Percentiles rank a stretch among this genome's conserved stretches.
These are phyloP conservation scores for Trifolium dubium DNA, from an alignment of 306 rosid species.

Conservation along the genomic window DNA sequence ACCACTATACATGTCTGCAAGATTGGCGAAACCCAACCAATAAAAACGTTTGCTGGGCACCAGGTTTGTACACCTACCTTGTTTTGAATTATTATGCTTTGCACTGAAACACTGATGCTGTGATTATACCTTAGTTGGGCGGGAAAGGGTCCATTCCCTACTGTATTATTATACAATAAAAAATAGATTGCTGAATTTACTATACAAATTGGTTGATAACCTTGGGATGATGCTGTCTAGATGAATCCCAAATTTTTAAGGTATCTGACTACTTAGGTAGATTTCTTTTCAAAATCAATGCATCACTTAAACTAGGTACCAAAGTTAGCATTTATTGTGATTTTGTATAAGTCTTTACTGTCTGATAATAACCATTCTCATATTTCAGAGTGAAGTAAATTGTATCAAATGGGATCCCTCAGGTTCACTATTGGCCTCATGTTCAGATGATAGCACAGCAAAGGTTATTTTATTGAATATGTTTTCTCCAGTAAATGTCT, in stretches of 20 bases:
- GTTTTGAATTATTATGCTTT: not conserved
- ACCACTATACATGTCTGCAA: conserved; percentile 87
- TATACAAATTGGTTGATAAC: conserved; percentile 23
- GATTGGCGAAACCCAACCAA: conserved; percentile 82
- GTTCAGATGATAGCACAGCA: conserved; percentile 93
- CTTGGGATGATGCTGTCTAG: not conserved
- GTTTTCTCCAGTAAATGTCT: not conserved
- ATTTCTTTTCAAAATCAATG: conserved; percentile 19
- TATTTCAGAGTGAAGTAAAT: conserved; percentile 88
- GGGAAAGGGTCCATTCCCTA: not conserved
- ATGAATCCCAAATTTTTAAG: conserved; percentile 36
- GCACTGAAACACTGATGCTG: not conserved
- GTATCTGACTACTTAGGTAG: conserved; percentile 16
- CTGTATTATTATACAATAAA: conserved; percentile 2
- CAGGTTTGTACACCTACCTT: conserved; percentile 56
- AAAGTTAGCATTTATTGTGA: not conserved
- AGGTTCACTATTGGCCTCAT: conserved; percentile 87
- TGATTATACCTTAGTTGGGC: not conserved
- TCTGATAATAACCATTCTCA: conserved; percentile 36
- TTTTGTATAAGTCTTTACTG: conserved; percentile 16
- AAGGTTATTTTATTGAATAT: conserved; percentile 55
- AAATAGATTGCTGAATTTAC: conserved; percentile 19
- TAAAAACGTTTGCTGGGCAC: conserved; percentile 85
- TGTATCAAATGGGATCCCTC: conserved; percentile 99
- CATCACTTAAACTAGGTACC: not conserved